phyloP scores from a whole-genome alignment of 2,329 filamentous ascomycete species.

The Fusarium vanettenii region DNA sequence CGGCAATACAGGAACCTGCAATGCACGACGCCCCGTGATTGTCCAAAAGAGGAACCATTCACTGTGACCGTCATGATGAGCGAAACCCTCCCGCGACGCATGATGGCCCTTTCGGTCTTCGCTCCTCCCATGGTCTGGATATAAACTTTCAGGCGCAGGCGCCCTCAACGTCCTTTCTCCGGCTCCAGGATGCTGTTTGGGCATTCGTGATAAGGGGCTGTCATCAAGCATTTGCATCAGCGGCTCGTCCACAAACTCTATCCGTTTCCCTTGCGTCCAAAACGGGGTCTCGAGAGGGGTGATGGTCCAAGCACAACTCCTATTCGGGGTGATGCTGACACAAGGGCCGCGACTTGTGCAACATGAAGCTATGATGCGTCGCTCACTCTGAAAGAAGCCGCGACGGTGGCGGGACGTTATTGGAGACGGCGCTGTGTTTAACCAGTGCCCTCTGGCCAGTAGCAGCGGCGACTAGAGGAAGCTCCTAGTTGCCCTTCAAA shows the following conservation, averaged over 20 bases:
- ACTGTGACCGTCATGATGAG: neutral
- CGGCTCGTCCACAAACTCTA: conserved; percentile 29
- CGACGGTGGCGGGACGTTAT: conserved; percentile 33
- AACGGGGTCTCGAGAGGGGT: conserved; percentile 5
- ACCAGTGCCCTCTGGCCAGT: neutral
- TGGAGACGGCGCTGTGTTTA: conserved; percentile 12
- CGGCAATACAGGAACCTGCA: conserved; percentile 18
- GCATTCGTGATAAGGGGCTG: conserved; percentile 1
- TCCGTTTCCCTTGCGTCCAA: conserved; percentile 1
- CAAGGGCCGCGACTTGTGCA: neutral
- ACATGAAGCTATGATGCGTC: neutral
- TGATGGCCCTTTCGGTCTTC: neutral
- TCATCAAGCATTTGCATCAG: conserved; percentile 23
- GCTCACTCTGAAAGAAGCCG: conserved; percentile 11
- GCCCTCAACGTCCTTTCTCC: conserved; percentile 33
- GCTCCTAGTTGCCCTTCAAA: neutral
- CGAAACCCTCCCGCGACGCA: neutral
- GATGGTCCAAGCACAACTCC: conserved; percentile 7
- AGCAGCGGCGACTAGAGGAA: neutral
- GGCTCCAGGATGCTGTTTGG: neutral
- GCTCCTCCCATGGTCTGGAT: conserved; percentile 1
- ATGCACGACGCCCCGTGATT: neutral
- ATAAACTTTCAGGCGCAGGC: conserved; percentile 26
- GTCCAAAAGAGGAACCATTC: neutral
- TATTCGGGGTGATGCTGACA: conserved; percentile 5